Conservation (phyloP, 2,329 filamentous ascomycete species). For the Westerdykella ornata region DNA sequence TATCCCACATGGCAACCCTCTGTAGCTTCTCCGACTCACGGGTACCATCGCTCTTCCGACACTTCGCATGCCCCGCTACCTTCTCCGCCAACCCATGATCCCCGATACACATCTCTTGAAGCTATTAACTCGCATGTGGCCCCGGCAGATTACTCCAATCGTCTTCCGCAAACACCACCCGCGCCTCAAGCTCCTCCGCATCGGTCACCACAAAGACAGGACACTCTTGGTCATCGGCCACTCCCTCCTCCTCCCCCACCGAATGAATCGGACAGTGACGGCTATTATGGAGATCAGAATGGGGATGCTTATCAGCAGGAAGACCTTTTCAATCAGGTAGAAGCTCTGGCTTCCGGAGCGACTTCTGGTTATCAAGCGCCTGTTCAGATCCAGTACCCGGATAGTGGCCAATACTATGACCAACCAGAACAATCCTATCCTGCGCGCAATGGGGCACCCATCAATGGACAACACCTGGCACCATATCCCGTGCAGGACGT, state of each 20-base stretch:
- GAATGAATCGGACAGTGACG: conserved; percentile 40
- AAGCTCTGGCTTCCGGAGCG: conserved; percentile 41
- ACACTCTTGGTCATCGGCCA: conserved; percentile 51
- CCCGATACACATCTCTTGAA: conserved; percentile 28
- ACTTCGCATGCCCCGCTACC: conserved; percentile 31
- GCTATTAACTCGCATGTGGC: conserved; percentile 6
- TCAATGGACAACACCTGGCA: conserved; percentile 45
- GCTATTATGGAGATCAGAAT: conserved; percentile 36
- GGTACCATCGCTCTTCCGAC: conserved; percentile 24
- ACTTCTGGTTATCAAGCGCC: conserved; percentile 31
- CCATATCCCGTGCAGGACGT: conserved; percentile 27
- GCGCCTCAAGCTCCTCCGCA: conserved; percentile 45
- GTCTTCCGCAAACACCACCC: conserved; percentile 44
- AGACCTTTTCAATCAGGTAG: conserved; percentile 52
- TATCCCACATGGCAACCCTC: conserved; percentile 27
- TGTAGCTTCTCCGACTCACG: conserved; percentile 15
- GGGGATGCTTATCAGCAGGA: conserved; percentile 42
- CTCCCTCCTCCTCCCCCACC: conserved; percentile 56
- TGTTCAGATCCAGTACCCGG: conserved; percentile 33
- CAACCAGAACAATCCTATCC: conserved; percentile 16
- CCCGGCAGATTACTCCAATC: conserved; percentile 22
- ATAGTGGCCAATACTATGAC: conserved; percentile 27
- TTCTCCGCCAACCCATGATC: conserved; percentile 28
- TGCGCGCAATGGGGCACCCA: conserved; percentile 31
- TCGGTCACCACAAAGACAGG: conserved; percentile 44